Evolutionary conservation across 768 basidiomycete species (phyloP).

Genomic region (Lentinula sp.): DNA sequence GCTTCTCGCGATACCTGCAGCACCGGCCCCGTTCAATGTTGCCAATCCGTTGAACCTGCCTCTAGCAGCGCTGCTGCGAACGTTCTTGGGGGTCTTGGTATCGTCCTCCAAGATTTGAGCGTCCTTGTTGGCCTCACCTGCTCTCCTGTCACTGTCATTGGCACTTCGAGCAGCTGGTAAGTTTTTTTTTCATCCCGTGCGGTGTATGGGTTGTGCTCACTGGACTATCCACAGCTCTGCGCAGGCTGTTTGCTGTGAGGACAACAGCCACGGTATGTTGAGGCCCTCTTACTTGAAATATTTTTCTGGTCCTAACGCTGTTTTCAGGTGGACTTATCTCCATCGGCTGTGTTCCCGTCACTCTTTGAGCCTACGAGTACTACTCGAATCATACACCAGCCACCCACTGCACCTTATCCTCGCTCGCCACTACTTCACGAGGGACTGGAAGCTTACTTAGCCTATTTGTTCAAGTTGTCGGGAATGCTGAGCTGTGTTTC

Average conservation of each 20-base stretch:
- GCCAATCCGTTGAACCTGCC: conserved; percentile 7
- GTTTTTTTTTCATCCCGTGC: not conserved
- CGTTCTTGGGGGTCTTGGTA: conserved; percentile 13
- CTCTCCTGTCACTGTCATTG: conserved; percentile 2
- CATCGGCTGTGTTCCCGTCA: conserved; percentile 1
- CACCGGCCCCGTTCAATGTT: conserved; percentile 23
- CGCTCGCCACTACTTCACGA: no score
- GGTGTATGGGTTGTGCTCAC: not conserved
- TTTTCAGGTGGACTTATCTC: conserved; percentile 1
- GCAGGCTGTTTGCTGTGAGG: conserved; percentile 4
- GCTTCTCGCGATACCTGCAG: conserved; percentile 14
- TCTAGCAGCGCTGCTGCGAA: conserved; percentile 2
- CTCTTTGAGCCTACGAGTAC: not conserved
- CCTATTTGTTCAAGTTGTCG: no score
- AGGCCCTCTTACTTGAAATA: no score
- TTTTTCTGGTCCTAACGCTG: no score
- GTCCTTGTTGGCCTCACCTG: conserved; percentile 2
- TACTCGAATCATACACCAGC: no score
- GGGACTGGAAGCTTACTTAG: no score
- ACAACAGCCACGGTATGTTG: not conserved
- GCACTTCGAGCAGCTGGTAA: conserved; percentile 6
- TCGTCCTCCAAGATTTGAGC: conserved; percentile 44
- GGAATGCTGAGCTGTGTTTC: no score
- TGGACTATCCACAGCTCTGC: not conserved
- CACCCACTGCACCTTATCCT: no score